Evolutionary conservation across 306 rosid genomes (phyloP).

Genomic region (Quercus variabilis): DNA sequence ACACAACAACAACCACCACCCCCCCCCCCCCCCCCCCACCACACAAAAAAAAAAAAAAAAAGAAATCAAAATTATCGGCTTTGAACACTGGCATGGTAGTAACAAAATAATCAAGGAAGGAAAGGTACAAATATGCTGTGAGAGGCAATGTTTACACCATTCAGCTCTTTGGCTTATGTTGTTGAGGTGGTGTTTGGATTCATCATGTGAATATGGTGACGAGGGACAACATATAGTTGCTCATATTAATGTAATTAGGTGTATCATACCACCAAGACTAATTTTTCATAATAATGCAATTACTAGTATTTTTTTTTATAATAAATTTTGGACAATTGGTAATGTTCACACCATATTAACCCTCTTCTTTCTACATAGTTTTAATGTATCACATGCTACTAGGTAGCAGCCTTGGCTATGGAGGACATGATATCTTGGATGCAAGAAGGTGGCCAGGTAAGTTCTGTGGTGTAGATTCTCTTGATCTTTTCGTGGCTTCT

Average conservation of each 20-base stretch:
- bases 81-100: no score
- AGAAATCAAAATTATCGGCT: no score
- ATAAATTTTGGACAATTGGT: constrained; percentile 20
- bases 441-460: constrained; percentile 99
- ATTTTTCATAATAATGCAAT: neutral
- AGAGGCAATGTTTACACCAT: neutral
- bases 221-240: neutral
- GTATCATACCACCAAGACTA: neutral
- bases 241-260: neutral
- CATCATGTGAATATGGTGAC: neutral
- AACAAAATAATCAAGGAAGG: neutral
- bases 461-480: constrained; percentile 27
- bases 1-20: no score
- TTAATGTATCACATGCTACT: constrained; percentile 94
- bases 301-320: constrained; percentile 2
- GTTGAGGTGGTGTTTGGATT: constrained; percentile 4
- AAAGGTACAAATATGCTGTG: neutral
- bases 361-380: constrained; percentile 77
- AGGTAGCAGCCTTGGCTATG: constrained; percentile 99
- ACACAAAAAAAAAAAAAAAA: no score
- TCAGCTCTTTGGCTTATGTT: constrained; percentile 5
- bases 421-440: constrained; percentile 99
- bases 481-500: constrained; percentile 9
- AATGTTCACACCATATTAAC: constrained; percentile 59
- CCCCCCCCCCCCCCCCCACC: no score